Evolutionary conservation across 2,329 filamentous ascomycete genomes (phyloP).

Genomic region (Fusarium luffae): DNA sequence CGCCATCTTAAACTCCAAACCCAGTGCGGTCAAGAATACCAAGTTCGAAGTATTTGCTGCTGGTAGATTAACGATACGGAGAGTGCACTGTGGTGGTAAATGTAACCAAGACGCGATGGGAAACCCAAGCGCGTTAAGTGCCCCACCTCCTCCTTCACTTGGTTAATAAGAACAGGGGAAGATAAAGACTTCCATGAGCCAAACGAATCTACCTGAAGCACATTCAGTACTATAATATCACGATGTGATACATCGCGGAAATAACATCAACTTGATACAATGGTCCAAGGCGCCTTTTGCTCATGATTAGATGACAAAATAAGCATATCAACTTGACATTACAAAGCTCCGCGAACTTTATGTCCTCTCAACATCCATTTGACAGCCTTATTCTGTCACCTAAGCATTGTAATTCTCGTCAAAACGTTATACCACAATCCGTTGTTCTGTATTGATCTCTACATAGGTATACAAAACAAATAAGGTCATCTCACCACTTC

Average conservation of each 20-base stretch:
- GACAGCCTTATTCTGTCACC: neutral
- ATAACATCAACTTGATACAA: neutral
- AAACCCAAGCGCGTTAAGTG: constrained; percentile 39
- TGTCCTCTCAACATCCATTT: neutral
- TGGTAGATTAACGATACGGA: neutral
- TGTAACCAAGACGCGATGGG: constrained; percentile 33
- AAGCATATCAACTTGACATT: neutral
- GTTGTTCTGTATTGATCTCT: neutral
- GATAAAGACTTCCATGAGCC: neutral
- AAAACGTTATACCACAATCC: neutral
- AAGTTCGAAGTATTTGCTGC: neutral
- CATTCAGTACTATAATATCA: neutral
- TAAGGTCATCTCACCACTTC: neutral
- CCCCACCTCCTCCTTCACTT: constrained; percentile 7
- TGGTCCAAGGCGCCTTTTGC: accelerated
- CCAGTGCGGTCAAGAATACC: too few relatives aligned
- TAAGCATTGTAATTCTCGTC: neutral
- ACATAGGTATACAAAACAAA: neutral
- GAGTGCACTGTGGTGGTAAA: neutral
- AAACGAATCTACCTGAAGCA: neutral
- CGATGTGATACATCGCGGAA: neutral
- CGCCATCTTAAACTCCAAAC: constrained; percentile 63
- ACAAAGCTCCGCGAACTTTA: neutral
- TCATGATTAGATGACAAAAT: neutral
- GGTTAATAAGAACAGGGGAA: neutral